A percentile compares a stretch with the other conserved stretches of the same genome.
Evolutionary conservation across 1,284 basidiomycete species (phyloP).

Genomic region (Sanghuangporus baumii): DNA sequence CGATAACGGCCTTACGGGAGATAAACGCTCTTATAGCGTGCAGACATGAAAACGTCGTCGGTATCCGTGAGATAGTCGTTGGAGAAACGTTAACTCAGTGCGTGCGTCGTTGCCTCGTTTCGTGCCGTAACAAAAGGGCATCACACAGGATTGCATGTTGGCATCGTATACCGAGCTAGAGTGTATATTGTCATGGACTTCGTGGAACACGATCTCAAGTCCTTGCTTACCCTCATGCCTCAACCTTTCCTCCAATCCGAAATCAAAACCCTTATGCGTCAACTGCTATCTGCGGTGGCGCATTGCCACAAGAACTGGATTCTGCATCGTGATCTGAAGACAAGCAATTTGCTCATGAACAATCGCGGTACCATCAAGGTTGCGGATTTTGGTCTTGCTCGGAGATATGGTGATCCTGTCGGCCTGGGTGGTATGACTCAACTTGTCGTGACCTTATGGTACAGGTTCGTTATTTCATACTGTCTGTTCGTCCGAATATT

Average conservation of each 20-base stretch:
- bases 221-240: conserved; percentile 89
- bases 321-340: conserved; percentile 95
- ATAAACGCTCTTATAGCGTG: conserved; percentile 92
- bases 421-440: conserved; percentile 93
- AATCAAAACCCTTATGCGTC: conserved; percentile 94
- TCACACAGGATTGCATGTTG: conserved; percentile 14
- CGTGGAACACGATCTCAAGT: conserved; percentile 98
- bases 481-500: conserved; percentile 17
- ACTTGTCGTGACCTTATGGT: conserved; percentile 98
- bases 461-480: conserved; percentile 62
- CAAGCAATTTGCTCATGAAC: conserved; percentile 97
- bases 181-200: conserved; percentile 99
- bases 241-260: conserved; percentile 95
- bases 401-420: conserved; percentile 92
- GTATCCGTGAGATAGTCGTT: conserved; percentile 94
- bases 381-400: conserved; percentile 95
- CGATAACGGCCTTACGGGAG: conserved; percentile 94
- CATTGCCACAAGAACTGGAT: conserved; percentile 98
- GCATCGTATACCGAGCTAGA: conserved; percentile 37
- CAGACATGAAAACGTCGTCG: conserved; percentile 91
- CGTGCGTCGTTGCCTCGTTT: conserved; percentile 33
- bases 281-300: conserved; percentile 88
- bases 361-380: conserved; percentile 98
- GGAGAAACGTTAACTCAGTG: conserved; percentile 99
- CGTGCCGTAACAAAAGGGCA: conserved; percentile 11